Evolutionary conservation across 2,329 filamentous ascomycete genomes (phyloP), one percentile per base, ranked within the genome.

Genomic region (Fusarium pseudoanthophilum): DNA sequence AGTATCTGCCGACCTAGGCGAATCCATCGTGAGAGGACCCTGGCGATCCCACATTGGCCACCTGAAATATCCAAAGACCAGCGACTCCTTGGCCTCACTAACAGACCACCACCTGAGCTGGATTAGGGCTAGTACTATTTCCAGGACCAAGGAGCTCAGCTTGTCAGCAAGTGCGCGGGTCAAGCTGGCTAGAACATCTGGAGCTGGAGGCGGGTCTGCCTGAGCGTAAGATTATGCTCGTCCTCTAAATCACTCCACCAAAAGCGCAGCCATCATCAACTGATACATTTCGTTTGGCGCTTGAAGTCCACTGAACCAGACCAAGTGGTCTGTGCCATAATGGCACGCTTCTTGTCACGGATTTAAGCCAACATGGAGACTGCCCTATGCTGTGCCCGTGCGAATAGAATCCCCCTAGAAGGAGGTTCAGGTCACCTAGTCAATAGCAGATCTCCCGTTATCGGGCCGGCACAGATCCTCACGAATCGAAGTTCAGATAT

Each of bases 361-460:
- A 69, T 59, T 65, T 53, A 69, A 69, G 36, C 46, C 28, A 64
- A 48, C 39, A 60, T 40, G 30, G 55, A 68, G 40, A 52, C n/a
- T 70, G 40, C 63, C 59, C 55, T 70, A 55, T 49, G 42, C 62
- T 68, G 52, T 53, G 68, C 52, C 43, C 48, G 70, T 63, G 48
- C 56, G 48, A 57, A 66, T 60, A 48, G 58, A 74, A 75, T 32
- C 37, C 37, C 53, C 60, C 49, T 60, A 56, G 60, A 69, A 71
- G 48, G 48, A 60, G 62, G 53, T 60, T 63, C 56, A 65, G 55
- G 57, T 48, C 34, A 55, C 64, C 45, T 58, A 69, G 67, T 69
- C 58, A 45, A 45, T 70, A 57, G 64, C 62, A 75, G 75, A 77
- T 78, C 71, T 78, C 67, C 67, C 75, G 65, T 67, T 56, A 69